These are phyloP conservation scores for Thielaviopsis punctulata DNA, from an alignment of 2,329 filamentous ascomycete genomes.

Conservation along the genomic window DNA sequence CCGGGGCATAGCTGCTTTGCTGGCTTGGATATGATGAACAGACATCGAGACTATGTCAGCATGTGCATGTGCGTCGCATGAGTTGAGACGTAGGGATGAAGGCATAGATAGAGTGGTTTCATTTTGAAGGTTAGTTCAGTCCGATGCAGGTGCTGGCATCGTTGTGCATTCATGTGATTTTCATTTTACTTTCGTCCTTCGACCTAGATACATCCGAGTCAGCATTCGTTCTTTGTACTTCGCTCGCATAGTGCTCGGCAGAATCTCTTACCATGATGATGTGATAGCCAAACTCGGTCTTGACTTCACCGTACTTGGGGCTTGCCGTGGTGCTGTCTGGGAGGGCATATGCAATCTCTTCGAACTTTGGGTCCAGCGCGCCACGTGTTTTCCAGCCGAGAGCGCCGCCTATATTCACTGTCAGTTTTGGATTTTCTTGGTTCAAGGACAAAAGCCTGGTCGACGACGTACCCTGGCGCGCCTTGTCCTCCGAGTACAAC, in stretches of 20 bases:
- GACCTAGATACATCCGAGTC: slow-evolving; percentile 17
- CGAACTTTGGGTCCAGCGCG: slow-evolving; percentile 49
- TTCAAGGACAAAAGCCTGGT: background rate
- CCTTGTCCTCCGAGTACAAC: slow-evolving; percentile 62
- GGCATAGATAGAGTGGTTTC: background rate
- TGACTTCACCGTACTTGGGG: slow-evolving; percentile 52
- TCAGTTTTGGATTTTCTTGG: background rate
- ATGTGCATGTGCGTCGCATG: background rate
- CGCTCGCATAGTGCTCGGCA: background rate
- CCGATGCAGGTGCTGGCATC: background rate
- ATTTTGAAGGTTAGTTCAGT: background rate
- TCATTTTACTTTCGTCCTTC: slow-evolving; percentile 24
- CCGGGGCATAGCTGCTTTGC: background rate
- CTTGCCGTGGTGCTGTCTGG: slow-evolving; percentile 45
- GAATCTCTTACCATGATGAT: slow-evolving; percentile 51
- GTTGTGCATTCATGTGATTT: background rate
- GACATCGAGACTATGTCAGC: background rate
- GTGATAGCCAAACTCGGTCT: slow-evolving; percentile 63
- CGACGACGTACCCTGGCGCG: slow-evolving; percentile 36
- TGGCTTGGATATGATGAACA: background rate
- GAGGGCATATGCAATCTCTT: slow-evolving; percentile 53
- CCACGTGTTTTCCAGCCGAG: slow-evolving; percentile 60
- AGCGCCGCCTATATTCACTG: slow-evolving; percentile 36
- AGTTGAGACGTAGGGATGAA: background rate
- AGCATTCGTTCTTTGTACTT: background rate